Base-by-base conservation (phyloP, 2,329 filamentous ascomycete species). In the Pseudocercospora crystallina region DNA sequence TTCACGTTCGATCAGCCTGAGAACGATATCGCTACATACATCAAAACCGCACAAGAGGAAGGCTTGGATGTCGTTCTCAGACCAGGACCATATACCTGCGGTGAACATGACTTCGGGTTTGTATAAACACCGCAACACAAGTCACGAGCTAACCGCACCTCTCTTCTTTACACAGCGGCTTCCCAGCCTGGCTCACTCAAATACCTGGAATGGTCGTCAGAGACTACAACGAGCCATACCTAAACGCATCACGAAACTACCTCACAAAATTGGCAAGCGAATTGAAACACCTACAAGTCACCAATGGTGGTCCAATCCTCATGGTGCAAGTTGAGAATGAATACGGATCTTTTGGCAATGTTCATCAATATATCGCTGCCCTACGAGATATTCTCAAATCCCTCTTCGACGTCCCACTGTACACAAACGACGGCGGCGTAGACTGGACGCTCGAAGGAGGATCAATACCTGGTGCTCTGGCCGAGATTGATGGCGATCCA, bases 301-400 rank as follows among this genome's bases (percentile, higher is more conserved):
- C 69, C 0, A 60, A 69, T 0, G 76, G 75, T 10, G 76, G 76
- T 0, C 74, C 74, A 2, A 66, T 79, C n/a, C 56, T 79, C 14
- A 77, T 78, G 75, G 68, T 75, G 0, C 76, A 79, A 59, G 67
- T 78, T 8, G 76, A 79, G 58, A 78, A 79, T 45, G 76, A 79
- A 54, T 80, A 80, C 49, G 76, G 77, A 0, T 76, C 70, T 15
- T 79, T 73, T 39, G 76, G 73, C 12, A 64, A 64, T 5, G 68
- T 79, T 49, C 73, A 77, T 46, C 58, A 61, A 2, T 80, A 80
- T 54, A 75, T 71, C 5, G 56, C 60, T 5, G 68, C 68, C 0
- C 38, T 78, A 17, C 62, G 71, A 7, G 71, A 76, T 45, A 72
- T 77, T 5, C 63, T 79, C n/a, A 63, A 55, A 5, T 58, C 51